A percentile compares a stretch with the other conserved stretches of the same genome.
phyloP scores from a whole-genome alignment of 805 yeast genomes.

The Priceomyces fermenticarens region DNA sequence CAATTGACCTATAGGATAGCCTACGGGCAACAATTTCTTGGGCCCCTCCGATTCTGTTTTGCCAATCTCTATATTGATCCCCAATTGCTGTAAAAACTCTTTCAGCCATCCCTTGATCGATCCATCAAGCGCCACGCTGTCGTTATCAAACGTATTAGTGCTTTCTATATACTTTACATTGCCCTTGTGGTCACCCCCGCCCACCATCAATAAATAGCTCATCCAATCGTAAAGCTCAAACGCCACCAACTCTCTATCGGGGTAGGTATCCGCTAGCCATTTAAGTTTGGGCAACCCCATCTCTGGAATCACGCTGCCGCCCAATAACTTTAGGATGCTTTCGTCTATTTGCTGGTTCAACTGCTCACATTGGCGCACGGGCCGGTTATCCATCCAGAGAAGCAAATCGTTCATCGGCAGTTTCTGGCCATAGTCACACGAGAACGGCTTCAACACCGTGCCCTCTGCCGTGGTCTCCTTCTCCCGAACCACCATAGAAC shows the following conservation, averaged over 20 bases:
- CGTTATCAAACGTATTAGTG: constrained; percentile 1
- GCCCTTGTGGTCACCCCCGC: constrained; percentile 19
- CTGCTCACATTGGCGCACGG: constrained; percentile 27
- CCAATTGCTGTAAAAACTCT: constrained; percentile 18
- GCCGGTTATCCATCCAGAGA: constrained; percentile 60
- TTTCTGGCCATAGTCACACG: constrained; percentile 14
- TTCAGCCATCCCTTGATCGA: constrained; percentile 54
- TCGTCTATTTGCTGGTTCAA: constrained; percentile 24
- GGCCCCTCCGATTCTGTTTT: constrained; percentile 16
- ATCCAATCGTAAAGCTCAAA: constrained; percentile 55
- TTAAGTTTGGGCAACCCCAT: constrained; percentile 56
- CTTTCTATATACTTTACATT: constrained; percentile 6
- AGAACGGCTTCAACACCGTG: constrained; percentile 30
- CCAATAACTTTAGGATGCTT: constrained; percentile 23
- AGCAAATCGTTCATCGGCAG: constrained; percentile 38
- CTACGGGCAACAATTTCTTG: constrained; percentile 11
- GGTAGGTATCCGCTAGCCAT: constrained; percentile 29
- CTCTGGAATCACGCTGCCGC: constrained; percentile 51
- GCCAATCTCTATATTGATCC: constrained; percentile 26
- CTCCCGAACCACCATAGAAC: constrained; percentile 51
- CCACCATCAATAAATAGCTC: constrained; percentile 24
- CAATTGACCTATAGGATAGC: constrained; percentile 17
- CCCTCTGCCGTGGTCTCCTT: constrained; percentile 10
- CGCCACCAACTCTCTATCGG: constrained; percentile 24
- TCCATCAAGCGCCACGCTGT: constrained; percentile 48